Conservation (phyloP, 257 asterid genomes). For the Oldenlandia corymbosa region DNA sequence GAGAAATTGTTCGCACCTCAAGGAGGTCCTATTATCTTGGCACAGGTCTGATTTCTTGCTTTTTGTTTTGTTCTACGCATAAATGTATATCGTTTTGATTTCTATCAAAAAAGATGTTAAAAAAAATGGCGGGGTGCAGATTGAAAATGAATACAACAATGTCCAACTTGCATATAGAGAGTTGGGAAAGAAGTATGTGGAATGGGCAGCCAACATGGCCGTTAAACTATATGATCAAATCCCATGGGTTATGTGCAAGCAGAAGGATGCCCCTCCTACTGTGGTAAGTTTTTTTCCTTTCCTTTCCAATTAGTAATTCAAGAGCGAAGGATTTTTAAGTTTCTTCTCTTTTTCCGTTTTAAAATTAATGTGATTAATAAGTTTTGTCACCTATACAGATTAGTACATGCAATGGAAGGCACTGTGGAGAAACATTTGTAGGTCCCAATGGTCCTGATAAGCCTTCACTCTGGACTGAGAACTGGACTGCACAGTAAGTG, state of each 20-base stretch:
- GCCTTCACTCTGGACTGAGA: constrained; percentile 94
- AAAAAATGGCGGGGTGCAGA: too few relatives aligned
- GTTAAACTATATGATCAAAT: constrained; percentile 38
- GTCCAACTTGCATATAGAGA: constrained; percentile 69
- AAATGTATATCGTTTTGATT: too few relatives aligned
- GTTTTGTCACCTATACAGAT: constrained; percentile 32
- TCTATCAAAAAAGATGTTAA: too few relatives aligned
- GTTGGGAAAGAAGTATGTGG: constrained; percentile 47
- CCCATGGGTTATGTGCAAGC: constrained; percentile 99
- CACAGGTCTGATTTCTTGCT: too few relatives aligned
- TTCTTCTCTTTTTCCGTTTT: neutral
- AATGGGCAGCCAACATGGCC: constrained; percentile 92
- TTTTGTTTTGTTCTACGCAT: neutral
- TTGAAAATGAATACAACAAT: constrained; percentile 87
- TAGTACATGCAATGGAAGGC: constrained; percentile 90
- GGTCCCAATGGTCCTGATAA: constrained; percentile 86
- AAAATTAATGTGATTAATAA: neutral
- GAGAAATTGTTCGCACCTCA: constrained; percentile 83
- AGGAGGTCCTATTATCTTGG: constrained; percentile 96
- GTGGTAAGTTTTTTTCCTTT: constrained; percentile 54
- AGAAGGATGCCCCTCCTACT: constrained; percentile 61
- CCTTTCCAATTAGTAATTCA: neutral
- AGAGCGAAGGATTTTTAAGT: neutral
- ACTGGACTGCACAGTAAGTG: constrained; percentile 96
- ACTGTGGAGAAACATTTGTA: constrained; percentile 76